Conservation (phyloP, 23 red algal species). For the Gracilaria caudata region DNA sequence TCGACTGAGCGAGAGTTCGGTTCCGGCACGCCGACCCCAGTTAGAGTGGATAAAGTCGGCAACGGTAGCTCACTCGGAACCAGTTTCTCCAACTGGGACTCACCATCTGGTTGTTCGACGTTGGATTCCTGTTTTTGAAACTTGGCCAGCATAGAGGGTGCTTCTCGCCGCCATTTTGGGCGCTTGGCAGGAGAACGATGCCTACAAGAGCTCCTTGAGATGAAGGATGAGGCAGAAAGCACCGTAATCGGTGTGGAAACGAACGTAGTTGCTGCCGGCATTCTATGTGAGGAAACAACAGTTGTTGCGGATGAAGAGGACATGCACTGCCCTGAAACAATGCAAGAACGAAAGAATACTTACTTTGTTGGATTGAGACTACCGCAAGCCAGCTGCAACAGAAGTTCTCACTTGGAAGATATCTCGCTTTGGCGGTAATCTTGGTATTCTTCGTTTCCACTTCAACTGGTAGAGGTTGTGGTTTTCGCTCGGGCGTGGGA, state of each 20-base stretch:
- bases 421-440: no score
- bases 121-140: slow-evolving; percentile 48
- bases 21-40: not conserved
- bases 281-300: no score
- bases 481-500: slow-evolving; percentile 1
- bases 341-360: not conserved
- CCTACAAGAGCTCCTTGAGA: not conserved
- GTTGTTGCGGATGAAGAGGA: no score
- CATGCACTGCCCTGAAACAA: not conserved
- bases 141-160: slow-evolving; percentile 50
- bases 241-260: not conserved
- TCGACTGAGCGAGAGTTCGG: not conserved
- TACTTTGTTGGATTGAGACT: not conserved
- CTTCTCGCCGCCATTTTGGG: not conserved
- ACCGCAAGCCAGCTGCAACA: no score
- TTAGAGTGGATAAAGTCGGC: slow-evolving; percentile 56
- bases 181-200: not conserved
- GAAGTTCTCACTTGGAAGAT: no score
- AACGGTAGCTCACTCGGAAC: slow-evolving; percentile 41
- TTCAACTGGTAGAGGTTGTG: not conserved
- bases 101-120: slow-evolving; percentile 22
- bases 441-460: not conserved
- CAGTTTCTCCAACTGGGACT: slow-evolving; percentile 46
- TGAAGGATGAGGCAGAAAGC: slow-evolving; percentile 4
- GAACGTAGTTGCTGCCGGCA: not conserved